Evolutionary conservation across 306 rosid species (phyloP).

Genomic region (Vigna unguiculata): DNA sequence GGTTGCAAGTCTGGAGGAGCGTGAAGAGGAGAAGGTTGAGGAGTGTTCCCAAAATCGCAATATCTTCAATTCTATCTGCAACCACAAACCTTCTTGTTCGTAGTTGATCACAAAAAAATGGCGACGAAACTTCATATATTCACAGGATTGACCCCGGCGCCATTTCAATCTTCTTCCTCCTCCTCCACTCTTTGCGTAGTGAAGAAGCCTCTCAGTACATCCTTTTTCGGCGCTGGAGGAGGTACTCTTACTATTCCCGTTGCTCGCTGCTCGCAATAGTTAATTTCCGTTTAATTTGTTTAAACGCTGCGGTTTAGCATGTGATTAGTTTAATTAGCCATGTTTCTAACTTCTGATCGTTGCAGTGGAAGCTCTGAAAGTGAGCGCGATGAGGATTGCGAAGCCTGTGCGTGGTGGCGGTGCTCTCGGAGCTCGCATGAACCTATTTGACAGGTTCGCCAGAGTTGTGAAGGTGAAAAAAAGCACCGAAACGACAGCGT

Average conservation of each 20-base stretch:
- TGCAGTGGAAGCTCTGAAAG: slow-evolving; percentile 49
- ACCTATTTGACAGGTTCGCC: slow-evolving; percentile 85
- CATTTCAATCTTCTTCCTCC: slow-evolving; percentile 62
- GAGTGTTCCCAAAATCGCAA: slow-evolving; percentile 37
- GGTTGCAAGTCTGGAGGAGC: background rate
- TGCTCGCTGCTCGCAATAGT: background rate
- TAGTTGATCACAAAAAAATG: slow-evolving; percentile 56
- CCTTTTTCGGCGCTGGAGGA: slow-evolving; percentile 69
- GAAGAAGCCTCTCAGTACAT: slow-evolving; percentile 62
- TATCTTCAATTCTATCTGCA: slow-evolving; percentile 49
- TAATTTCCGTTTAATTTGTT: background rate
- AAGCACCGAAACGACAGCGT: slow-evolving; percentile 22
- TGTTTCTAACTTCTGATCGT: background rate
- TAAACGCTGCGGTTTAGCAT: background rate
- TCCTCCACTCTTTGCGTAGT: slow-evolving; percentile 42
- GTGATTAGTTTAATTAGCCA: background rate
- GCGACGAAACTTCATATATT: slow-evolving; percentile 69
- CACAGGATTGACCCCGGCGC: slow-evolving; percentile 60
- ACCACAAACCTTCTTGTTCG: background rate
- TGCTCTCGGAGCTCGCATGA: slow-evolving; percentile 80
- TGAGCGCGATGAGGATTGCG: slow-evolving; percentile 52
- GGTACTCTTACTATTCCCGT: slow-evolving; percentile 22
- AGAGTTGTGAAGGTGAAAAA: slow-evolving; percentile 85
- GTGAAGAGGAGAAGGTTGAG: slow-evolving; percentile 34
- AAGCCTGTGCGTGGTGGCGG: slow-evolving; percentile 65